These are phyloP conservation scores for Biscogniauxia mediterranea DNA, from an alignment of 2,329 filamentous ascomycete species.

Conservation along the genomic window DNA sequence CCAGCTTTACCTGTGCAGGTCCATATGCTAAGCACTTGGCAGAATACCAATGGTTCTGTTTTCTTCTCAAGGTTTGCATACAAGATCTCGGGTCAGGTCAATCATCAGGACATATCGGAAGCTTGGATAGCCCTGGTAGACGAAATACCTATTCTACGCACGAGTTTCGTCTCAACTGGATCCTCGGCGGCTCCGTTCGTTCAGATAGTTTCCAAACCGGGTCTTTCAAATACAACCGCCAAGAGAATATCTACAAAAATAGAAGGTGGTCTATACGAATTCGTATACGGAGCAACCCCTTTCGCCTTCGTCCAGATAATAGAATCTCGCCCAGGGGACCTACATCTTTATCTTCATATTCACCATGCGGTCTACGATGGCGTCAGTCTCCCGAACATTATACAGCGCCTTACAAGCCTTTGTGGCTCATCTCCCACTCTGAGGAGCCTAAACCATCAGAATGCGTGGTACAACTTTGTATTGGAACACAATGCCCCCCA, in stretches of 20 bases:
- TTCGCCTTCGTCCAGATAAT: constrained; percentile 25
- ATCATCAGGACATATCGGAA: constrained; percentile 41
- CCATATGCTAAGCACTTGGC: constrained; percentile 79
- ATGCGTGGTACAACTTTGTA: constrained; percentile 28
- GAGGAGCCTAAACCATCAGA: not conserved
- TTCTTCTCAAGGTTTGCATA: constrained; percentile 77
- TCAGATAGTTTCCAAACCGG: constrained; percentile 56
- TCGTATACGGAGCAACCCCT: constrained; percentile 22
- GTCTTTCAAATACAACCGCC: constrained; percentile 32
- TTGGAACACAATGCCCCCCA: constrained; percentile 18
- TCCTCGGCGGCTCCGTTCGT: constrained; percentile 51
- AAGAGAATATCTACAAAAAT: constrained; percentile 7
- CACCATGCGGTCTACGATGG: constrained; percentile 91
- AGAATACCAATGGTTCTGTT: constrained; percentile 60
- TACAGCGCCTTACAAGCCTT: constrained; percentile 41
- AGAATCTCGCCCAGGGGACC: constrained; percentile 17
- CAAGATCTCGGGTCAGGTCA: constrained; percentile 41
- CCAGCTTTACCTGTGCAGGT: constrained; percentile 75
- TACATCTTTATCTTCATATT: constrained; percentile 55
- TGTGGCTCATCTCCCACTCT: constrained; percentile 10
- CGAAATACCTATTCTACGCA: constrained; percentile 65
- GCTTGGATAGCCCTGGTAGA: constrained; percentile 63
- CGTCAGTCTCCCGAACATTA: constrained; percentile 67
- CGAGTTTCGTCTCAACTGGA: constrained; percentile 57
- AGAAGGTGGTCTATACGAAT: constrained; percentile 22